Base-by-base conservation (phyloP, 2,329 filamentous ascomycete species). In the Alternaria solani region DNA sequence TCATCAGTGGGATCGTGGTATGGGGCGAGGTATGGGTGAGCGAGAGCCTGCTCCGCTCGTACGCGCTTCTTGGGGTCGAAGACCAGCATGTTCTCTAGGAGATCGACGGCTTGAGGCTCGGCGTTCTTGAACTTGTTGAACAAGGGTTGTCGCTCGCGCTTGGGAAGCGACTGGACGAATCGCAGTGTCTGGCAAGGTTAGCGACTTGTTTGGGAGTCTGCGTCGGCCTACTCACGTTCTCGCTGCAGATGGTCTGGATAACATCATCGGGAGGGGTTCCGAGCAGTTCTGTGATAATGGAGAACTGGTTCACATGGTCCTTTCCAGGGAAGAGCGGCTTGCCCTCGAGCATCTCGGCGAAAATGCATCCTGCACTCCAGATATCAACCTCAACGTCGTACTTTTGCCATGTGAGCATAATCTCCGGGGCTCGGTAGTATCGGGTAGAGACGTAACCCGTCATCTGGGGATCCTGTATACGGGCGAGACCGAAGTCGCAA, bases 321-420 rank as follows among this genome's bases (percentile, higher is more conserved):
- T 99, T 99, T 78, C 95, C 95, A 0, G 95, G 95, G 85, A 99
- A 99, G 23, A 99, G 84, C 32, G 95, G 95, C 83, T 98, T 98
- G 77, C 95, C 95, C 82, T 97, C 94, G 61, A 99, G 87, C 95
- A 99, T 99, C 83, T 99, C 95, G 42, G 95, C 95, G 73, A 99
- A 98, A 78, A 99, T 99, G 82, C 95, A 99, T 62, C 95, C 95
- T 18, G 94, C 94, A 78, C 95, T 98, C 95, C 95, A 99, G 78
- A 99, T 97, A 79, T 99, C 95, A 59, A 99, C 95, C 83, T 98
- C 95, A 48, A 98, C 90, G 72, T 99, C 95, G 82, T 99, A 99
- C 84, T 99, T 99, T 85, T 99, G 95, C 95, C 95, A 99, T 67
- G 95, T 98, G 78, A 99, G 93, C 95, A 99, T 99, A 78, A 99